Evolutionary conservation across 169 alveolate genomes (phyloP).

Genomic region (Plasmodium falciparum): DNA sequence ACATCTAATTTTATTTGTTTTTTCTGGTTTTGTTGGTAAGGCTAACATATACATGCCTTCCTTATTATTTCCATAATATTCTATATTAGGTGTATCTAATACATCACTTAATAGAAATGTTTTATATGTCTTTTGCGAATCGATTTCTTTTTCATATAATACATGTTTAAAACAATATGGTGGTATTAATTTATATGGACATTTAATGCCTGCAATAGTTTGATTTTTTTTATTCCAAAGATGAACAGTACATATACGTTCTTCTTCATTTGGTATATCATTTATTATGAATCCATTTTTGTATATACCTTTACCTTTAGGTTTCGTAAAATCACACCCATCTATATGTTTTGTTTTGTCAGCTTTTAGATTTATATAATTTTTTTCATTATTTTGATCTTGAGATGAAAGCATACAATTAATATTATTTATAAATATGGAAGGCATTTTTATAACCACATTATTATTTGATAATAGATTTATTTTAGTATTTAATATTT

Average conservation of each 20-base stretch:
- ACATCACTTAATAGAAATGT: slow-evolving; percentile 33
- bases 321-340: slow-evolving; percentile 66
- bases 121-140: slow-evolving; percentile 5
- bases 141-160: slow-evolving; percentile 27
- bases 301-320: slow-evolving; percentile 38
- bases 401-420: not conserved
- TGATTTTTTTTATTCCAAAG: slow-evolving; percentile 11
- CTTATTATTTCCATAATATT: slow-evolving; percentile 25
- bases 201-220: slow-evolving; percentile 32
- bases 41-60: slow-evolving; percentile 13
- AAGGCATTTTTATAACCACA: slow-evolving; percentile 14
- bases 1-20: slow-evolving; percentile 14
- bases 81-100: slow-evolving; percentile 24
- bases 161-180: slow-evolving; percentile 46
- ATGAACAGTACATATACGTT: slow-evolving; percentile 43
- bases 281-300: slow-evolving; percentile 26
- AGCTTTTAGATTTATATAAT: not conserved
- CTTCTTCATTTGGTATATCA: slow-evolving; percentile 13
- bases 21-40: slow-evolving; percentile 16
- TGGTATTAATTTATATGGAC: slow-evolving; percentile 65
- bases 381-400: not conserved
- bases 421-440: slow-evolving; percentile 9
- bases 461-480: not conserved
- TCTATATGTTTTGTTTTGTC: slow-evolving; percentile 44
- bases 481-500: slow-evolving; percentile 13